A percentile compares a stretch with the other conserved stretches of the same genome.
These are phyloP conservation scores for Neostapfia colusana DNA, from an alignment of 176 grass and related monocot genomes.

Conservation along the genomic window DNA sequence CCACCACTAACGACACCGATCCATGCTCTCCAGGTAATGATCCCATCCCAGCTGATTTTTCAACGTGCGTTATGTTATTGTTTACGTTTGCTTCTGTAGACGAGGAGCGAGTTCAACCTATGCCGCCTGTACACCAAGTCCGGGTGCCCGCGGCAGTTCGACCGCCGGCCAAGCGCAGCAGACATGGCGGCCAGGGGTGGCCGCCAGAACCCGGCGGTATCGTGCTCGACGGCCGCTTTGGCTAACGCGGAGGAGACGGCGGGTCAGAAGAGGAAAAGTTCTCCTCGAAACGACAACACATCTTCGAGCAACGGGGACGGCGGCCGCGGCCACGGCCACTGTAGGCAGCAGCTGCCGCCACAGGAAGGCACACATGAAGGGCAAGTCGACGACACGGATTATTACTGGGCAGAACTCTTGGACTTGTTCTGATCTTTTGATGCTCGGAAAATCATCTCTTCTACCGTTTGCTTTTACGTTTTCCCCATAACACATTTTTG, in stretches of 20 bases:
- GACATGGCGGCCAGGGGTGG: background rate
- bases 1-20: conserved; percentile 6
- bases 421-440: conserved; percentile 41
- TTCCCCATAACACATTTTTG: background rate
- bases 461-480: background rate
- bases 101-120: conserved; percentile 76
- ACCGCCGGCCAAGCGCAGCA: conserved; percentile 53
- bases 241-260: background rate
- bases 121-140: conserved; percentile 76
- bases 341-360: conserved; percentile 4
- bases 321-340: background rate
- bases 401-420: conserved; percentile 32
- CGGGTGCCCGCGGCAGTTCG: conserved; percentile 64
- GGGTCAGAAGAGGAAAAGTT: conserved; percentile 41
- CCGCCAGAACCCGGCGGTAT: background rate
- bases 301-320: conserved; percentile 35
- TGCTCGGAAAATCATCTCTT: background rate
- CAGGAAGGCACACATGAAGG: conserved; percentile 15
- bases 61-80: background rate
- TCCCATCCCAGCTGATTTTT: background rate
- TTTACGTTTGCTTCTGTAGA: conserved; percentile 44
- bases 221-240: background rate
- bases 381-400: background rate
- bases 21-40: conserved; percentile 38
- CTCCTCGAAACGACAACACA: conserved; percentile 11